Evolutionary conservation across 2,329 filamentous ascomycete genomes (phyloP).

Genomic region (Fusarium coicis): DNA sequence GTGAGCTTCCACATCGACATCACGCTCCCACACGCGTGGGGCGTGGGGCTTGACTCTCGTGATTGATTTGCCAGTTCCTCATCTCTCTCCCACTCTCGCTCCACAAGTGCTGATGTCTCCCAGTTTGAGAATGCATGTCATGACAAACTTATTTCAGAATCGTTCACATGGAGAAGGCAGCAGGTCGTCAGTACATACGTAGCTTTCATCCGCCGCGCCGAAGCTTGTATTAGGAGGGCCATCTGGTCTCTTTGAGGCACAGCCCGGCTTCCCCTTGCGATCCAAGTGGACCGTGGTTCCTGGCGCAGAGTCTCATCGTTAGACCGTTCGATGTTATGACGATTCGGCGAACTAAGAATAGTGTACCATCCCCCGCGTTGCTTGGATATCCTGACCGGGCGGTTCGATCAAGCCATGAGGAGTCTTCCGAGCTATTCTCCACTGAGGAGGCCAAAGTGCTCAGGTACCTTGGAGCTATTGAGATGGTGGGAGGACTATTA

Average conservation of each 20-base stretch:
- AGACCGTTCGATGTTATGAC: constrained; percentile 35
- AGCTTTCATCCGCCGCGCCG: constrained; percentile 23
- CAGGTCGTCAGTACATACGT: constrained; percentile 17
- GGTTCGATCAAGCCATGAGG: constrained; percentile 30
- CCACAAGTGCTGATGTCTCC: constrained; percentile 44
- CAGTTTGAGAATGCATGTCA: constrained; percentile 38
- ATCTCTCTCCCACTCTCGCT: constrained; percentile 44
- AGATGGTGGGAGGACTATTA: constrained; percentile 27
- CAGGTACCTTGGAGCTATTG: constrained; percentile 35
- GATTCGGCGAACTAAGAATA: constrained; percentile 42
- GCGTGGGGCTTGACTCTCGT: constrained; percentile 42
- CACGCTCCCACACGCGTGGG: constrained; percentile 43
- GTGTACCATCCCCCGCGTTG: constrained; percentile 39
- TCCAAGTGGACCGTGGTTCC: constrained; percentile 39
- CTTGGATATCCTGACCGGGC: constrained; percentile 27
- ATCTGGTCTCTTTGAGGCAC: constrained; percentile 22
- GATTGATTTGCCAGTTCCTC: constrained; percentile 42
- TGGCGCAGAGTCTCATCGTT: constrained; percentile 28
- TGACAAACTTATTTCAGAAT: constrained; percentile 46
- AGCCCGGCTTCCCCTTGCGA: constrained; percentile 13
- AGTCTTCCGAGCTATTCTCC: constrained; percentile 40
- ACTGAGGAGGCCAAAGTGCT: constrained; percentile 42
- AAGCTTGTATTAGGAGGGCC: constrained; percentile 22
- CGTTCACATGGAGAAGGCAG: constrained; percentile 37
- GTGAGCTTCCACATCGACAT: constrained; percentile 35